Base-by-base conservation (phyloP, 441 rosid species). In the Pelargonium cotyledonis region DNA sequence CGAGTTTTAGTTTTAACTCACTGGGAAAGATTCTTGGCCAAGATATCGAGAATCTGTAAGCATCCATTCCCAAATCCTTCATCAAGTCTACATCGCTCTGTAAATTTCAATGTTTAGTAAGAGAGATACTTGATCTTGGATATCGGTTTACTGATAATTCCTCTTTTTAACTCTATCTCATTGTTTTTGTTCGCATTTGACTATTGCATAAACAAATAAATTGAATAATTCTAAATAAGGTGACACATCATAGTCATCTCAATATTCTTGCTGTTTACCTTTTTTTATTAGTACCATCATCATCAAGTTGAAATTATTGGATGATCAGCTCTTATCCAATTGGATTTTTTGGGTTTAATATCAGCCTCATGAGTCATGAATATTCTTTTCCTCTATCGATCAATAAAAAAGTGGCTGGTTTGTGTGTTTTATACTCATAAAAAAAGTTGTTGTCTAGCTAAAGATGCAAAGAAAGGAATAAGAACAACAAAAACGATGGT, bases 21-120 rank as follows among this genome's bases (percentile, higher is more conserved):
- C 96, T 80, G 38, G 93, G 97, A 78, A 85, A 88, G 44, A 93
- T 88, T 85, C 97, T 85, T 49, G 97, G 63, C 97, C 98, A 93
- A 66, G 97, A 88, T 81, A 93, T 91, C 16, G 97, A 89, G 73
- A 91, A 89, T 80, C 95, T 80, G 68, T 89, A 93, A 38, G 96
- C 96, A 75, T 93, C 96, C 95, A 93, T 85, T 70, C 88, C 88
- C 72, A 93, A 74, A 80, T 86, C 89, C 81, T 85, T 88, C 97
- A 93, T 89, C 82, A 93, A 79, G 57, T 76, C 85, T 77, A 90
- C 80, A 72, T 92, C 94, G 63, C 76, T 85, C 96, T 90, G 89
- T 70, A 70, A 69, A 66, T 43, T 43, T 19, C 5, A 57, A 31
- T 31, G 18, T 67, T 71, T 65, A 55, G 73, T 15, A 58, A 67